These are phyloP conservation scores for Lyophyllum decastes DNA, from an alignment of 768 basidiomycete genomes.

Conservation along the genomic window DNA sequence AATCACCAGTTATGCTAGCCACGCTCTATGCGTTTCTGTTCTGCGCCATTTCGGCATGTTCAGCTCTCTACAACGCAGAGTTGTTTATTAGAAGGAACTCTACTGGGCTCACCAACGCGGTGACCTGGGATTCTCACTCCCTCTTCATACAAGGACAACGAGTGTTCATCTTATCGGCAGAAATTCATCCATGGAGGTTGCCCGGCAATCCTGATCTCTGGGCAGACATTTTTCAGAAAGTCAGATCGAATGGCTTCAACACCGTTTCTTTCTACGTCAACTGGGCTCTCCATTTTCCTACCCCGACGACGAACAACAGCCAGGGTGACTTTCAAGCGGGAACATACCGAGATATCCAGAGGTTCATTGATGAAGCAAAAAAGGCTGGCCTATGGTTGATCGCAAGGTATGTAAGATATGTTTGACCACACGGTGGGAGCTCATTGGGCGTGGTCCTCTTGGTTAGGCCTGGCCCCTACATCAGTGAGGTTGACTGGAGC, in stretches of 20 bases:
- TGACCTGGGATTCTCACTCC: slow-evolving; percentile 64
- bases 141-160: slow-evolving; percentile 59
- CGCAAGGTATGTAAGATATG: slow-evolving; percentile 37
- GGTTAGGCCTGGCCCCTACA: slow-evolving; percentile 51
- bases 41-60: slow-evolving; percentile 8
- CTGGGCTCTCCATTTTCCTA: slow-evolving; percentile 58
- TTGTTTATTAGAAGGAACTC: slow-evolving; percentile 29
- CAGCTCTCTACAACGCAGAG: background rate
- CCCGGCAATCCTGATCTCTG: slow-evolving; percentile 53
- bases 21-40: slow-evolving; percentile 13
- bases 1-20: slow-evolving; percentile 4
- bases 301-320: slow-evolving; percentile 42
- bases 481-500: slow-evolving; percentile 34
- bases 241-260: slow-evolving; percentile 64
- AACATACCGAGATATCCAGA: slow-evolving; percentile 53
- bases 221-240: slow-evolving; percentile 63
- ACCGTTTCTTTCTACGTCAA: slow-evolving; percentile 61
- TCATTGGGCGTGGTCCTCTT: background rate
- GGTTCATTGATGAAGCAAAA: slow-evolving; percentile 52
- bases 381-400: slow-evolving; percentile 58
- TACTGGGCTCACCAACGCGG: slow-evolving; percentile 46
- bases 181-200: slow-evolving; percentile 62
- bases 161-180: slow-evolving; percentile 59
- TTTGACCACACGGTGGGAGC: background rate
- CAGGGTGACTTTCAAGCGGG: slow-evolving; percentile 49